Evolutionary conservation across 2,329 filamentous ascomycete species (phyloP), one percentile per base, ranked within the genome.

Genomic region (Penicillium sp.): DNA sequence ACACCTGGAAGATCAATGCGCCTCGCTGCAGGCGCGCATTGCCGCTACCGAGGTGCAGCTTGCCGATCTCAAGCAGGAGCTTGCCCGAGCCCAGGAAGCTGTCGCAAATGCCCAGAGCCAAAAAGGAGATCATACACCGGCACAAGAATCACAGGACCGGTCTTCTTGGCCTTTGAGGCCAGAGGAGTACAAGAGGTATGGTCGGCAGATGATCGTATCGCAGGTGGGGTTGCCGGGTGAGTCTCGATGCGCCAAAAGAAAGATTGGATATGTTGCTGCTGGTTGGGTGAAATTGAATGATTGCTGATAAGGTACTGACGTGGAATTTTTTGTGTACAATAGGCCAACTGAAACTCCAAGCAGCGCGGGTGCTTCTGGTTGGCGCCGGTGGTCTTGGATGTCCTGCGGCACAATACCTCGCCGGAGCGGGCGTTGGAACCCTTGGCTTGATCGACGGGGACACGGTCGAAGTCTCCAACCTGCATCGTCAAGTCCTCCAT

Each of bases 401-500:
- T 65, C 93, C 93, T 9, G 90, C 93, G 9, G 88, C 90, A 0
- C 80, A 87, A n/a, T 98, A 98, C 64, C 80, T 98, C 1, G 88
- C 90, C 8, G 91, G 89, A 24, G 87, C 93, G 1, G 93, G 93
- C 0, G 79, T 96, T 1, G 90, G 90, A 7, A 86, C 78, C 0
- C 69, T 98, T 13, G 90, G 91, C 0, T 73, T 98, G 6, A 81
- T 93, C 25, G 93, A 98, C 64, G 90, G 86, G 3, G 93, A 98
- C 68, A 76, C 76, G 0, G 91, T 98, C 28, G 93, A 97, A 65
- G 73, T 78, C 12, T 95, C 90, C 27, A 98, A 98, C 64, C 76
- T 98, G 11, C 93, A 97, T 72, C 84, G 93, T 0, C 93, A 98
- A 70, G 82, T 97, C 43, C 79, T 90, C 29, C 91, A 98, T 66